Evolutionary conservation across 2,329 filamentous ascomycete genomes (phyloP).

Genomic region (Gliomastix tumulicola): DNA sequence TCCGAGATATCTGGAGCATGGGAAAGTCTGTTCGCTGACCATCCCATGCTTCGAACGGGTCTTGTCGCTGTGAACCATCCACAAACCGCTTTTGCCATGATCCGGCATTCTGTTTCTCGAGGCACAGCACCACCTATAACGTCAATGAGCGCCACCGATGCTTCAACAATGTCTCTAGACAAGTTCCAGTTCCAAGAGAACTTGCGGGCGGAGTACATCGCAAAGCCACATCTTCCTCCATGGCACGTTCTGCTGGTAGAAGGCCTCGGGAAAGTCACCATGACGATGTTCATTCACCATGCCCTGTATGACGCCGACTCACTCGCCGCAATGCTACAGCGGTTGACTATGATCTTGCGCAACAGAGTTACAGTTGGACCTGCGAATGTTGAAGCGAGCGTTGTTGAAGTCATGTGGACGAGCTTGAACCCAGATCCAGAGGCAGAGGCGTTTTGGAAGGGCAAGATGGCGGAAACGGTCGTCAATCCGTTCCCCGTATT

Average conservation of each 20-base stretch:
- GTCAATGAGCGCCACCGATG: constrained; percentile 2
- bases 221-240: constrained; percentile 43
- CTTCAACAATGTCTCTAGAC: no score
- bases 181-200: no score
- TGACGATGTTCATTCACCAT: constrained; percentile 60
- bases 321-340: constrained; percentile 55
- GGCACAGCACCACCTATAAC: constrained; percentile 5
- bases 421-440: constrained; percentile 17
- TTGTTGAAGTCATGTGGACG: constrained; percentile 34
- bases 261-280: constrained; percentile 10
- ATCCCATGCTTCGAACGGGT: constrained; percentile 71
- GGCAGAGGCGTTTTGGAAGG: constrained; percentile 56
- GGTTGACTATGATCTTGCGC: constrained; percentile 35
- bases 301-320: constrained; percentile 81
- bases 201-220: constrained; percentile 21
- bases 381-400: constrained; percentile 19
- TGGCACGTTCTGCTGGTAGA: constrained; percentile 55
- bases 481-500: constrained; percentile 71
- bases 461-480: constrained; percentile 41
- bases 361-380: constrained; percentile 5
- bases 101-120: constrained; percentile 41
- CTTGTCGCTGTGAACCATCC: constrained; percentile 58
- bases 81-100: constrained; percentile 65
- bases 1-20: constrained; percentile 50
- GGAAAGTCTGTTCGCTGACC: constrained; percentile 39